Evolutionary conservation across 148 eudicot species (phyloP).

Genomic region (Amaranthus cruentus): DNA sequence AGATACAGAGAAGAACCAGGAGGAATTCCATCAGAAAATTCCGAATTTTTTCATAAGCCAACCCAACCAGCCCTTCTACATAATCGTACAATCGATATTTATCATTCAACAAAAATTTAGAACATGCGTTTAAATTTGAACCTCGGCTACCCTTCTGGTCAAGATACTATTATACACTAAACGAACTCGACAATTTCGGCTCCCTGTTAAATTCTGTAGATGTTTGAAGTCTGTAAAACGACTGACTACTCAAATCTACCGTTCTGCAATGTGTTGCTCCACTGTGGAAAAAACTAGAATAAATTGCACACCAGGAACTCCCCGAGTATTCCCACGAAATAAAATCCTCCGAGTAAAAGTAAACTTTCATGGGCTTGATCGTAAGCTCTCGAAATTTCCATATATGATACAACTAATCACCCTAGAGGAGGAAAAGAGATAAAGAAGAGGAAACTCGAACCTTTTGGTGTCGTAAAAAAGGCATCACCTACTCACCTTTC

Average conservation of each 20-base stretch:
- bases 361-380: constrained; percentile 5
- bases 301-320: constrained; percentile 17
- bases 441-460: not conserved
- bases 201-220: constrained; percentile 10
- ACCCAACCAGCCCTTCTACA: constrained; percentile 20
- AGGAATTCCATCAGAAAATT: constrained; percentile 23
- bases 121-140: constrained; percentile 18
- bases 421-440: not conserved
- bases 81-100: not conserved
- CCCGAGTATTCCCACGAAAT: not conserved
- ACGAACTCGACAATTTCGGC: constrained; percentile 18
- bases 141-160: constrained; percentile 5
- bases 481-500: constrained; percentile 28
- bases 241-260: constrained; percentile 16
- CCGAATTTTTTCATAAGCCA: constrained; percentile 15
- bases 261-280: constrained; percentile 12
- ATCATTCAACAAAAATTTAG: constrained; percentile 22
- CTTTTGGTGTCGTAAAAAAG: not conserved
- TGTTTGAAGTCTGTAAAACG: constrained; percentile 15
- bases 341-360: not conserved
- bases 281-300: constrained; percentile 4
- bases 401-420: constrained; percentile 15
- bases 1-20: constrained; percentile 20
- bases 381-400: constrained; percentile 6
- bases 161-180: constrained; percentile 24